Evolutionary conservation across 78 protist genomes (phyloP).

Genomic region (Emiliania huxleyi): DNA sequence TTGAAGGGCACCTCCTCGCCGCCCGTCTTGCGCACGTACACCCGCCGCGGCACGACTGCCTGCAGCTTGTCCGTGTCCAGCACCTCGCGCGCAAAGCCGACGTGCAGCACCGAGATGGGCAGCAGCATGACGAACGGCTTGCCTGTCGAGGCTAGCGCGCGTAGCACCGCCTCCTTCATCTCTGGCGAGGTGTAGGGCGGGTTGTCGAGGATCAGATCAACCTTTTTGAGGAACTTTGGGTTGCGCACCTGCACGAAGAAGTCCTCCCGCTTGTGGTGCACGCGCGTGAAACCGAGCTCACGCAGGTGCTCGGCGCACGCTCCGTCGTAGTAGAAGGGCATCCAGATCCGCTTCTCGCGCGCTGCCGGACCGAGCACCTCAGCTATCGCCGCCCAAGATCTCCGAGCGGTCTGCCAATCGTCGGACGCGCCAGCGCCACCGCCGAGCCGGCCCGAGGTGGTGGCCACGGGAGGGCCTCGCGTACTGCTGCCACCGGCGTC

Average conservation of each 20-base stretch:
- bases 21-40: background rate
- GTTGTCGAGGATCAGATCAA: background rate
- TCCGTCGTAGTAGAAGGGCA: slow-evolving; percentile 22
- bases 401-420: background rate
- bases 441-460: background rate
- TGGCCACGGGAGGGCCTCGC: background rate
- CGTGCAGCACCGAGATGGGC: background rate
- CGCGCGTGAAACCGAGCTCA: background rate
- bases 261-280: background rate
- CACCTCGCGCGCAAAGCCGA: background rate
- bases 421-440: background rate
- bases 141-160: background rate
- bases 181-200: background rate
- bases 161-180: background rate
- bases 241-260: background rate
- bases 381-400: background rate
- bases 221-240: background rate
- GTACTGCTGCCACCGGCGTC: background rate
- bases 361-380: background rate
- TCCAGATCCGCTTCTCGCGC: background rate
- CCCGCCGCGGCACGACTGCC: background rate
- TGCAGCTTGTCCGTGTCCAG: background rate
- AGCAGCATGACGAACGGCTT: background rate
- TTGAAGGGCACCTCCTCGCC: background rate
- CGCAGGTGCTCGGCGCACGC: slow-evolving; percentile 17